phyloP scores from a whole-genome alignment of 2,329 filamentous ascomycete genomes.

The Curvularia sp. region DNA sequence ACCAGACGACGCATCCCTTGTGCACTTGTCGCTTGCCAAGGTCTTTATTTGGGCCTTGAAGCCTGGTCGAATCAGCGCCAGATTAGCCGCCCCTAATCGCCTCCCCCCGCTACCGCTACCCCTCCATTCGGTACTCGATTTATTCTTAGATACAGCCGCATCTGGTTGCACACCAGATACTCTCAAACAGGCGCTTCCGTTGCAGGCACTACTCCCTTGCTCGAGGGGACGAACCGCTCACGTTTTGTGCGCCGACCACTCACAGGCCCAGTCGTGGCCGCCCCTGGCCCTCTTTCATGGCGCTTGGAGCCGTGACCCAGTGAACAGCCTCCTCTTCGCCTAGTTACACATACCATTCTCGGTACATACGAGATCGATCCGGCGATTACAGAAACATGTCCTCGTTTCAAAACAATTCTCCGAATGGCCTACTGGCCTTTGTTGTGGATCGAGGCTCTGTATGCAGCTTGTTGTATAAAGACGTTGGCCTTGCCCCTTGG shows the following conservation, averaged over 20 bases:
- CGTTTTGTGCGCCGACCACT: conserved; percentile 38
- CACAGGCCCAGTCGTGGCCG: conserved; percentile 38
- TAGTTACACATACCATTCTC: conserved; percentile 42
- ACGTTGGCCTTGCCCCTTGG: conserved; percentile 25
- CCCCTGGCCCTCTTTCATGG: conserved; percentile 40
- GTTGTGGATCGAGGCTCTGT: conserved; percentile 32
- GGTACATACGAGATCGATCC: conserved; percentile 39
- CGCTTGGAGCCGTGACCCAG: conserved; percentile 41
- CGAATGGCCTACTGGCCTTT: conserved; percentile 41
- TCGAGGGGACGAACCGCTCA: conserved; percentile 35
- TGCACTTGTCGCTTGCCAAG: conserved; percentile 32
- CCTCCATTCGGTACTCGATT: conserved; percentile 37
- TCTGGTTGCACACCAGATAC: conserved; percentile 31
- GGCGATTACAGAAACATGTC: conserved; percentile 52
- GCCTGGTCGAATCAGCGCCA: conserved; percentile 40
- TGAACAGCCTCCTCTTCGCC: conserved; percentile 38
- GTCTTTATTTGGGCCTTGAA: conserved; percentile 35
- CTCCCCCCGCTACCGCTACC: conserved; percentile 25
- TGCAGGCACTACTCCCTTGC: conserved; percentile 34
- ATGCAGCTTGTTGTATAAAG: conserved; percentile 48
- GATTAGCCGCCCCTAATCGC: conserved; percentile 36
- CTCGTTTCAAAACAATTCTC: conserved; percentile 52
- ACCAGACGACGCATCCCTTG: conserved; percentile 23
- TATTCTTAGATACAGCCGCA: conserved; percentile 51
- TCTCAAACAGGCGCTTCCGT: conserved; percentile 50